phyloP scores from a whole-genome alignment of 208 protist genomes.

The Leishmania martiniquensis region DNA sequence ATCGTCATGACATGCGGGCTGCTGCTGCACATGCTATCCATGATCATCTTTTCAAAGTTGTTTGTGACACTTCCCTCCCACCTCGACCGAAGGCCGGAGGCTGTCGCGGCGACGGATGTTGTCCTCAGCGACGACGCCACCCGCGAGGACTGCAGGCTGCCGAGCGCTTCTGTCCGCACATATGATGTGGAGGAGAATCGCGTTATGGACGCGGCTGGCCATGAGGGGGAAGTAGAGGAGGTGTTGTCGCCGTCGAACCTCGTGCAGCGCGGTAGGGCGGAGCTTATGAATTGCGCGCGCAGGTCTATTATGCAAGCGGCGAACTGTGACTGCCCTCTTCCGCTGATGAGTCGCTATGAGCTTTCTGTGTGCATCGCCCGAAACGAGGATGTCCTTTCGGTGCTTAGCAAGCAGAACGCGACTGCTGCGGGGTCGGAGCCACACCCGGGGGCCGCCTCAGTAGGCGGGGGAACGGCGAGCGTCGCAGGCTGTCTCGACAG shows the following conservation, averaged over 20 bases:
- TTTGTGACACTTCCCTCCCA: constrained; percentile 56
- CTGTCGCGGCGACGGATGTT: constrained; percentile 1
- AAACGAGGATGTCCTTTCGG: constrained; percentile 15
- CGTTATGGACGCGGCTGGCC: constrained; percentile 22
- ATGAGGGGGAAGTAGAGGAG: constrained; percentile 22
- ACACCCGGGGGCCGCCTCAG: background rate
- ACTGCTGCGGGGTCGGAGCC: background rate
- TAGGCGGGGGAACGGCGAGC: background rate
- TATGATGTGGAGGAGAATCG: constrained; percentile 38
- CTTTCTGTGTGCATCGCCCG: constrained; percentile 44
- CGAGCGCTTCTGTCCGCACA: background rate
- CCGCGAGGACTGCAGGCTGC: background rate
- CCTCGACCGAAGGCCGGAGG: constrained; percentile 18
- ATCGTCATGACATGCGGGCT: constrained; percentile 57
- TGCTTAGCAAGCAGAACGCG: background rate
- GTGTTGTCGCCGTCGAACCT: constrained; percentile 15
- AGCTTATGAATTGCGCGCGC: constrained; percentile 42
- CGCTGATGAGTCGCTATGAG: constrained; percentile 27
- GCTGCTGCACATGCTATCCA: constrained; percentile 52
- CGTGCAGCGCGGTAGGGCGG: constrained; percentile 23
- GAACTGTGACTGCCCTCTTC: constrained; percentile 5
- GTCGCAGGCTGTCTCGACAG: background rate
- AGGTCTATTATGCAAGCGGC: constrained; percentile 32
- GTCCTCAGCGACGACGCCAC: background rate
- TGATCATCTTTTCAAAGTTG: constrained; percentile 43